These are phyloP conservation scores for Aspergillus puulaauensis DNA, from an alignment of 2,329 filamentous ascomycete species.

Conservation along the genomic window DNA sequence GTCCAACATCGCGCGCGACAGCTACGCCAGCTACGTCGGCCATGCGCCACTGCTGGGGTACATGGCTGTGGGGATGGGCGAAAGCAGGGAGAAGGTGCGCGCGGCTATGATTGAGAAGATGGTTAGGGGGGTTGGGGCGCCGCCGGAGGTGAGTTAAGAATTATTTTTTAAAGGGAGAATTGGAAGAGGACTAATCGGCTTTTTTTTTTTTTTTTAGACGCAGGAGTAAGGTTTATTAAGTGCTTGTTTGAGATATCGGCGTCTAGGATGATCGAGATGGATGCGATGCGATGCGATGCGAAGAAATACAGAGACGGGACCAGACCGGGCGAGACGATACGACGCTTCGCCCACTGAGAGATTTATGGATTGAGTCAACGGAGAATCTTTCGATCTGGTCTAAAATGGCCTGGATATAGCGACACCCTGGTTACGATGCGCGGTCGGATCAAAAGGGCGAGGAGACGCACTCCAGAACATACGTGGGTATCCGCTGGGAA, in stretches of 20 bases:
- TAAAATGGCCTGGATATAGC: neutral
- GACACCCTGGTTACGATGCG: neutral
- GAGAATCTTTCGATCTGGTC: neutral
- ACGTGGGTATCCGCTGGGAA: neutral
- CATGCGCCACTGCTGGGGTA: constrained; percentile 87
- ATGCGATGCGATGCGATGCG: neutral
- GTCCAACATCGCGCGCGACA: constrained; percentile 93
- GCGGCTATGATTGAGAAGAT: constrained; percentile 76
- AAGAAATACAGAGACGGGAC: neutral
- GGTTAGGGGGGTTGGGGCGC: constrained; percentile 65
- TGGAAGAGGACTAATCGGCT: no score
- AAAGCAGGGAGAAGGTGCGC: constrained; percentile 76
- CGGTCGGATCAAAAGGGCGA: neutral
- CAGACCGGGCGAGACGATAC: neutral
- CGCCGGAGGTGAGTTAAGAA: constrained; percentile 58
- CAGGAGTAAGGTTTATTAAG: constrained; percentile 3
- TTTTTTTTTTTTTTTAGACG: neutral
- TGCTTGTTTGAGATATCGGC: neutral
- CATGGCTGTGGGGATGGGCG: constrained; percentile 85
- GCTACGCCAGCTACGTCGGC: constrained; percentile 82
- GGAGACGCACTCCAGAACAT: neutral
- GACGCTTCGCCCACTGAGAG: neutral
- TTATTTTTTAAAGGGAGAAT: neutral
- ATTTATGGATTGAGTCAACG: neutral
- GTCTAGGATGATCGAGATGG: neutral